A percentile compares a stretch with the other conserved stretches of the same genome.
These are phyloP conservation scores for Sextonia rubra DNA, from an alignment of 164 flowering plant genomes.

Conservation along the genomic window DNA sequence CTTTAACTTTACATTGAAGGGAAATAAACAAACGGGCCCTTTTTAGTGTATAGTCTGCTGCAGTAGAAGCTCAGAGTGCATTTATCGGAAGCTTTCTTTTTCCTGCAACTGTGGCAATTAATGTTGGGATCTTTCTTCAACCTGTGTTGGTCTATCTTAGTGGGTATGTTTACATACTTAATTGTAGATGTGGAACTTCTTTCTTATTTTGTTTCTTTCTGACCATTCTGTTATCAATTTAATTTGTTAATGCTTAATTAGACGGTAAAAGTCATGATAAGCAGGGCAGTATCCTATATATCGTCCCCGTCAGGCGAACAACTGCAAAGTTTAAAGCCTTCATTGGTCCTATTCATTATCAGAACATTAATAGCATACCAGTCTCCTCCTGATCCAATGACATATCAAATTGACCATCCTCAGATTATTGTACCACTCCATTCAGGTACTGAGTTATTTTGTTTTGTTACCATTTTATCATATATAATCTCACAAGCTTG, in stretches of 20 bases:
- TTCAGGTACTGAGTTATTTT: constrained; percentile 54
- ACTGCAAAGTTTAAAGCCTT: constrained; percentile 41
- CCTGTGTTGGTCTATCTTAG: constrained; percentile 80
- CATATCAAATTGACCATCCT: constrained; percentile 69
- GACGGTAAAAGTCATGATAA: constrained; percentile 15
- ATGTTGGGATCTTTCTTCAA: constrained; percentile 64
- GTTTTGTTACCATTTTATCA: too few species aligned
- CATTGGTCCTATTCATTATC: constrained; percentile 52
- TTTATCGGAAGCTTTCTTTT: constrained; percentile 73
- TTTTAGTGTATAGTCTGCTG: constrained; percentile 89
- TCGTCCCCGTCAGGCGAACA: constrained; percentile 46
- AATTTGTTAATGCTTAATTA: too few species aligned
- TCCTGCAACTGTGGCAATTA: constrained; percentile 23
- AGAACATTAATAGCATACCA: constrained; percentile 69
- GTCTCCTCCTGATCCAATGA: constrained; percentile 75
- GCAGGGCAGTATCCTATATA: constrained; percentile 78
- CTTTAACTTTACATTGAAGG: too few species aligned
- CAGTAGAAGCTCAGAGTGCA: constrained; percentile 81
- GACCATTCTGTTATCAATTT: background rate
- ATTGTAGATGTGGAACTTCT: background rate
- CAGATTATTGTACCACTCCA: constrained; percentile 69
- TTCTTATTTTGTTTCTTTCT: background rate
- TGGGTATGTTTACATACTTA: constrained; percentile 27
- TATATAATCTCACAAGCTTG: background rate
- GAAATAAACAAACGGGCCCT: too few species aligned